Evolutionary conservation across 2,329 filamentous ascomycete genomes (phyloP), one percentile per base, ranked within the genome.

Genomic region (Mollisia scopiformis): DNA sequence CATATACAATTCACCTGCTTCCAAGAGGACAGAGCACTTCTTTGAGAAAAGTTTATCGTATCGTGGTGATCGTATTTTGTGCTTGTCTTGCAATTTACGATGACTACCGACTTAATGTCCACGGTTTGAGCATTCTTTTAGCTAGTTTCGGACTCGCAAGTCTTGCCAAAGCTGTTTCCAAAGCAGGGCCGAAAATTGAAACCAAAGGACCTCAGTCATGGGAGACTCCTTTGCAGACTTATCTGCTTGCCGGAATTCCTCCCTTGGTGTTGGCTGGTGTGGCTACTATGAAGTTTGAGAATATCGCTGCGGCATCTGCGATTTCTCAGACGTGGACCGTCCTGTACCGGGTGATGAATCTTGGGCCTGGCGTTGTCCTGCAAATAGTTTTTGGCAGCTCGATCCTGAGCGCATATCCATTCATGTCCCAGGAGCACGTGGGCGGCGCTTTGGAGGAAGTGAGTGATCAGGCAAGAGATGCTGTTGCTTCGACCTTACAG

Each of bases 71-170:
- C 13, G n/a, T 63, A 14, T 6, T 63, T 8, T 61, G 55, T 43
- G 19, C 60, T 16, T 46, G 41, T 2, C 16, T 55, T 1, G 52
- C 62, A 1, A 49, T 72, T 7, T 61, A 57, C 14, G 57, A 66
- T 14, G 71, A 72, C 39, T 72, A 72, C 54, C 61, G 67, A 39
- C 63, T 71, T 7, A 63, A 68, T 35, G 21, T 55, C 3, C 47
- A 57, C 25, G 65, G 58, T 7, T 37, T 71, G 7, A 16, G 43
- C 5, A 62, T 65, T 50, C 61, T 66, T 21, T 14, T 71, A 4
- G 55, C 56, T 21, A 62, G 63, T 11, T 65, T 67, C 46, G 53
- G 56, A 30, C 57, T 70, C 14, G 55, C 62, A 39, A 71, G 68
- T 59, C 52, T 72, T 14, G 58, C 67, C 1, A 69, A 66, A 57